phyloP scores from a whole-genome alignment of 257 asterid genomes.

The Anisodus acutangulus region DNA sequence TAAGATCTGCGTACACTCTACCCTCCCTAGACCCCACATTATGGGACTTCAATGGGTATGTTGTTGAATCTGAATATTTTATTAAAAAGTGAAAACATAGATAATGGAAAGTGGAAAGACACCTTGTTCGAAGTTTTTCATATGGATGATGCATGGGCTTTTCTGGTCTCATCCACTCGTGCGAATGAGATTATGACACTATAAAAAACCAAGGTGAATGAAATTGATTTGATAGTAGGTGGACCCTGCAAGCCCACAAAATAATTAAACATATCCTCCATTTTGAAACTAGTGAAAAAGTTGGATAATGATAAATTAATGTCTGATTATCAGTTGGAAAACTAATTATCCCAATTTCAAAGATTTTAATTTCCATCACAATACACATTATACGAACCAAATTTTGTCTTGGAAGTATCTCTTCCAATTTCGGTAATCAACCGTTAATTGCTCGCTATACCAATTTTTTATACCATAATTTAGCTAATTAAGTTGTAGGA shows the following conservation, averaged over 20 bases:
- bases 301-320: neutral
- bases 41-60: no score
- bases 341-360: no score
- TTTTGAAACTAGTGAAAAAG: constrained; percentile 13
- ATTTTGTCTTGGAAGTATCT: no score
- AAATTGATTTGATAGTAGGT: neutral
- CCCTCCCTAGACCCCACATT: no score
- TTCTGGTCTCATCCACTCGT: neutral
- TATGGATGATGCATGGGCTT: constrained; percentile 25
- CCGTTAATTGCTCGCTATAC: no score
- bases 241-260: neutral
- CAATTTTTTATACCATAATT: no score
- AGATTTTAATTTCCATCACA: no score
- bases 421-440: no score
- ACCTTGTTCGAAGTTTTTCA: neutral
- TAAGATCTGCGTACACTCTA: no score
- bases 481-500: no score
- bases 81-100: neutral
- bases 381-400: no score
- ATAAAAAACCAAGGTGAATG: neutral
- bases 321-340: no score
- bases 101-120: neutral
- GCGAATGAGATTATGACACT: neutral
- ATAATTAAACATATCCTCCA: neutral
- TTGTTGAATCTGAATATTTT: neutral